Conservation (phyloP, 2,329 filamentous ascomycete genomes). For the Pseudocercospora vitis region DNA sequence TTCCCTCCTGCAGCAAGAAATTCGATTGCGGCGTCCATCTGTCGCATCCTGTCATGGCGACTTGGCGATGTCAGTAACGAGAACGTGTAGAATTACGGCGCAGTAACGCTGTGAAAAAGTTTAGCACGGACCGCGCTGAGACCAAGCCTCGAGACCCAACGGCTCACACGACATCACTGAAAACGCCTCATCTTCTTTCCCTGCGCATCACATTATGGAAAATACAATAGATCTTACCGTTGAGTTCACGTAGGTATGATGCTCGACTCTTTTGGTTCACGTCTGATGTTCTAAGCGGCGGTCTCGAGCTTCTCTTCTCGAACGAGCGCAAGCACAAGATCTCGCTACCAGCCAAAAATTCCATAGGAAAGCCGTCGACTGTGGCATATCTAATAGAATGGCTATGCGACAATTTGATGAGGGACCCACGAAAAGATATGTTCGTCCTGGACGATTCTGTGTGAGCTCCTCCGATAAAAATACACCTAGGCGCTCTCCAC, state of each 20-base stretch:
- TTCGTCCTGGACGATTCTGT: conserved; percentile 86
- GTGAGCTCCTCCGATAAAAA: too few species aligned
- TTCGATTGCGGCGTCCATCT: conserved; percentile 20
- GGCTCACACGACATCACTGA: too few species aligned
- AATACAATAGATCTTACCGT: conserved; percentile 60
- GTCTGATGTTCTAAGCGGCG: conserved; percentile 59
- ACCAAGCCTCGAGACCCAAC: not conserved
- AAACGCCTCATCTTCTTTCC: too few species aligned
- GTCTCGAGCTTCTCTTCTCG: conserved; percentile 90
- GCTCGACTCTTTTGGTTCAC: conserved; percentile 1
- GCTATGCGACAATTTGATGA: conserved; percentile 80
- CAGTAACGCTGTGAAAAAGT: too few species aligned
- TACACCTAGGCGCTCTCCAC: not conserved
- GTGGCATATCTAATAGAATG: conserved; percentile 75
- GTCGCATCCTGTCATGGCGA: not conserved
- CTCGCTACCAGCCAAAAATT: conserved; percentile 63
- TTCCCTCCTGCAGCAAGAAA: conserved; percentile 82
- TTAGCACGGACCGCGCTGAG: conserved; percentile 7
- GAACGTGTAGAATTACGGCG: conserved; percentile 6
- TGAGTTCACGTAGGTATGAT: conserved; percentile 66
- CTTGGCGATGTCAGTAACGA: not conserved
- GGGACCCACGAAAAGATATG: conserved; percentile 78
- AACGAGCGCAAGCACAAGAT: conserved; percentile 74
- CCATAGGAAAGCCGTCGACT: conserved; percentile 62
- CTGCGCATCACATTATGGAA: conserved; percentile 22